Base-by-base conservation (phyloP, 805 yeast species). In the Yamadazyma insecticola region DNA sequence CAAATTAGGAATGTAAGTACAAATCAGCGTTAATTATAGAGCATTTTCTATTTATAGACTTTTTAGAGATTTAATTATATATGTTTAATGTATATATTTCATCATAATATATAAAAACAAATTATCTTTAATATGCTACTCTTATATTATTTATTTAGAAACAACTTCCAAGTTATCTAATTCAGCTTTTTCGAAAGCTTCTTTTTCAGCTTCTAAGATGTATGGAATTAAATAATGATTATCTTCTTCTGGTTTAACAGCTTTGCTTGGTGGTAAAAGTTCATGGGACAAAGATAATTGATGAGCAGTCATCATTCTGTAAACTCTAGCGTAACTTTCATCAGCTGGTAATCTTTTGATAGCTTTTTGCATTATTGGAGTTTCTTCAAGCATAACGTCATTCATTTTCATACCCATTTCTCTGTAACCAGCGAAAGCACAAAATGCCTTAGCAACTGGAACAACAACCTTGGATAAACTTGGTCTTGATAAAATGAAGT, bases 191-290 rank as follows among this genome's bases (percentile, higher is more conserved):
- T 92, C 98, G 43, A 74, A 70, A 29, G 79, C 81, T 63, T 86
- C 97, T 50, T 85, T 86, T 71, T 92, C 97, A 40, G 90, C 94
- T 72, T 92, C 97, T 54, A 89, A 74, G 41, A 92, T 69, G 70
- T 83, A 84, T 48, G 96, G 97, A 38, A 84, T 63, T 55, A 92
- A 72, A 69, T 88, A 89, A 48, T 83, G 83, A 36, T 64, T 63
- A 60, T 86, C 95, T 41, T 90, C 90, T 53, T 78, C 85, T 18
- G 87, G 76, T 59, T 78, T 76, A 41, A 85, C 69, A 50, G 81
- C 82, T 65, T 90, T 81, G 53, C 74, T 73, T 41, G 76, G 71
- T 51, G 97, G 95, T 51, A 92, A 74, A 40, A 92, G 63, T 53
- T 84, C 88, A 60, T 87, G 95, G 35, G 89, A 71, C 47, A 89